Conservation (phyloP, 345 rosid species). For the Citrus sinensis region DVS_A1.0 CM039166.1:8096001-8096500, state of each 20-base stretch:
- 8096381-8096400: conserved; percentile 41
- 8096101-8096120: no score
- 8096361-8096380: background rate
- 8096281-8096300: conserved; percentile 42
- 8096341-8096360: background rate
- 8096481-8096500: conserved; percentile 16
- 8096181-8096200: background rate
- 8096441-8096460: conserved; percentile 25
- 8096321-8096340: background rate
- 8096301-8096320: background rate
- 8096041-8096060: background rate
- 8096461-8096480: background rate
- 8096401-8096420: conserved; percentile 25
- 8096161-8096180: no score
- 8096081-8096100: no score
- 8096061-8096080: background rate
- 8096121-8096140: background rate
- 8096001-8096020: background rate
- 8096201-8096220: background rate
- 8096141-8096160: background rate
- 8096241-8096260: background rate
- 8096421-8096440: conserved; percentile 13
- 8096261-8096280: conserved; percentile 61
- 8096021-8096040: background rate
- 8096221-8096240: conserved; percentile 41